These are phyloP conservation scores for Colletotrichum gloeosporioides DNA, from an alignment of 2,329 filamentous ascomycete species.

Conservation along the genomic window DNA sequence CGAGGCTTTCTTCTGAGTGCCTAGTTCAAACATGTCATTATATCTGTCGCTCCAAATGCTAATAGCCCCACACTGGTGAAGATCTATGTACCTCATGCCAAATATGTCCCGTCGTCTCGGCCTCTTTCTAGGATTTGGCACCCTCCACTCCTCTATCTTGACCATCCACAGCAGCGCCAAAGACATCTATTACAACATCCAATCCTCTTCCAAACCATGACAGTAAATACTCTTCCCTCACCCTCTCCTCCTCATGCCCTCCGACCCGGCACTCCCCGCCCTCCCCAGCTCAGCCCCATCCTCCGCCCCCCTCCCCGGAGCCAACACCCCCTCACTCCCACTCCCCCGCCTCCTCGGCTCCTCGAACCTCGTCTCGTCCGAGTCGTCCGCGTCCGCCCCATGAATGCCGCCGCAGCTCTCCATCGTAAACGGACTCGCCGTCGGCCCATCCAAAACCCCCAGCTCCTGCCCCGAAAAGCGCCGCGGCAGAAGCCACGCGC, in stretches of 20 bases:
- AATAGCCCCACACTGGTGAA: not conserved
- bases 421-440: slow-evolving; percentile 78
- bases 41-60: not conserved
- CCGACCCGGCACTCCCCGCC: not conserved
- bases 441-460: slow-evolving; percentile 70
- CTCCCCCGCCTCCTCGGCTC: slow-evolving; percentile 20
- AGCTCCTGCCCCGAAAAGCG: slow-evolving; percentile 68
- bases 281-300: slow-evolving; percentile 38
- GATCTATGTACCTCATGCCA: not conserved
- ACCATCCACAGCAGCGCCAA: not conserved
- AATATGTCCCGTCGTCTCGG: not conserved
- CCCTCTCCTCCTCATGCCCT: not conserved
- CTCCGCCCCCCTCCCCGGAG: slow-evolving; percentile 36
- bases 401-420: slow-evolving; percentile 73
- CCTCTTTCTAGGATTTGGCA: not conserved
- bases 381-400: slow-evolving; percentile 39
- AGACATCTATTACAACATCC: not conserved
- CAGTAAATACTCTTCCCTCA: accelerated
- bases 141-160: not conserved
- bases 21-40: not conserved
- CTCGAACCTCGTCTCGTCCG: slow-evolving; percentile 3
- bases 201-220: accelerated
- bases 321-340: slow-evolving; percentile 29
- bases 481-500: slow-evolving; percentile 67
- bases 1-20: too few species aligned